Evolutionary conservation across 345 rosid genomes (phyloP).

Genomic region (Rhodamnia rubescens): DNA sequence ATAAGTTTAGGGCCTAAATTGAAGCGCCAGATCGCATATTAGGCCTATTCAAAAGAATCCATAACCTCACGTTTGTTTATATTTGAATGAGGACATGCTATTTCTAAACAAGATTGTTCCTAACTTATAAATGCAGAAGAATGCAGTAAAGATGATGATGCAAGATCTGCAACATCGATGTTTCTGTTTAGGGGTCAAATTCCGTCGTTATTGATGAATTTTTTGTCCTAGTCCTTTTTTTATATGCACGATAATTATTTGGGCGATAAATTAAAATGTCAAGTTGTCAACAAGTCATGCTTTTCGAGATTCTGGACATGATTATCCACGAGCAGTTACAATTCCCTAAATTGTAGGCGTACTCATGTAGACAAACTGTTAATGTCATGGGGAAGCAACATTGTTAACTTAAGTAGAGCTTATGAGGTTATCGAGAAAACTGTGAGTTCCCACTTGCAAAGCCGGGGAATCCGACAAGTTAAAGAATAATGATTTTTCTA

Average conservation of each 20-base stretch:
- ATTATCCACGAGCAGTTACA: neutral
- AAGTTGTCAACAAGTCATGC: neutral
- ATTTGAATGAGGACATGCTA: neutral
- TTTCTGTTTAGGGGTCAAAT: neutral
- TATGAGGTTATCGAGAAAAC: too few species aligned
- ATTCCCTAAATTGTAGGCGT: neutral
- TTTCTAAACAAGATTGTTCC: neutral
- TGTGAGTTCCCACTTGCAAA: too few species aligned
- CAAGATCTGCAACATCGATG: neutral
- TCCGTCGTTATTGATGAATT: neutral
- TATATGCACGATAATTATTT: neutral
- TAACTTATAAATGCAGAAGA: neutral
- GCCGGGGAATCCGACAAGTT: too few species aligned
- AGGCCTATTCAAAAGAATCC: neutral
- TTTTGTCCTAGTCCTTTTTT: neutral
- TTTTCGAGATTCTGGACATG: neutral
- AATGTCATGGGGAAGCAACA: too few species aligned
- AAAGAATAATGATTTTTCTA: too few species aligned
- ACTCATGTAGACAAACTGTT: neutral
- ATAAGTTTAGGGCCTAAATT: neutral
- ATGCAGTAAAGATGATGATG: neutral
- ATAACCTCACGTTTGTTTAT: neutral
- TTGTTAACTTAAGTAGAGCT: too few species aligned
- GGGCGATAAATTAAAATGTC: neutral
- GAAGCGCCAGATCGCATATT: neutral